Evolutionary conservation across 2,329 filamentous ascomycete species (phyloP).

Genomic region (Phaeoacremonium minimum): DNA sequence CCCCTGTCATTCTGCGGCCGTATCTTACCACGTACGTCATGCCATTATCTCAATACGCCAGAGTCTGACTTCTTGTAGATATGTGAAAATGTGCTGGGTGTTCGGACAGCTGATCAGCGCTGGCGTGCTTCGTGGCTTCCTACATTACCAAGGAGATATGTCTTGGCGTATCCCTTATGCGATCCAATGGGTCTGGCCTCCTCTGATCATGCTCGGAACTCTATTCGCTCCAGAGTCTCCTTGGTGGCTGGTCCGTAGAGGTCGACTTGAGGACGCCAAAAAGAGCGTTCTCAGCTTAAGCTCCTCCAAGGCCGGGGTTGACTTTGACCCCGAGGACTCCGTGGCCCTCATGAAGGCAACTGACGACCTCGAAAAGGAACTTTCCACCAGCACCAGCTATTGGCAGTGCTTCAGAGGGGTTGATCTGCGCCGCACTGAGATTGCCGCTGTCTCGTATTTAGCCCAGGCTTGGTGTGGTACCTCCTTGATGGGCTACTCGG

Average conservation of each 20-base stretch:
- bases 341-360: too few relatives aligned
- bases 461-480: conserved; percentile 31
- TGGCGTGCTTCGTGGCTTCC: conserved; percentile 24
- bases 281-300: too few relatives aligned
- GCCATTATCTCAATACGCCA: too few relatives aligned
- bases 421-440: conserved; percentile 18
- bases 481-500: conserved; percentile 28
- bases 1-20: conserved; percentile 23
- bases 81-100: conserved; percentile 34
- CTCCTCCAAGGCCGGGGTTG: too few relatives aligned
- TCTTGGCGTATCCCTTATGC: conserved; percentile 30
- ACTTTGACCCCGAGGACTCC: too few relatives aligned
- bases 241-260: too few relatives aligned
- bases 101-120: conserved; percentile 30
- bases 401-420: conserved; percentile 18
- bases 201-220: conserved; percentile 24
- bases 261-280: too few relatives aligned
- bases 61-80: too few relatives aligned
- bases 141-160: conserved; percentile 21
- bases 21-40: conserved; percentile 32
- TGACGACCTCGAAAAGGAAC: too few relatives aligned
- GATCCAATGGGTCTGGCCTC: conserved; percentile 32
- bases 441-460: conserved; percentile 31
- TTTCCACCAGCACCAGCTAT: too few relatives aligned
- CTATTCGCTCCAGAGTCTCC: conserved; percentile 30